Base-by-base conservation (phyloP, 2,329 filamentous ascomycete genomes). In the Arthrinium puccinioides region DNA sequence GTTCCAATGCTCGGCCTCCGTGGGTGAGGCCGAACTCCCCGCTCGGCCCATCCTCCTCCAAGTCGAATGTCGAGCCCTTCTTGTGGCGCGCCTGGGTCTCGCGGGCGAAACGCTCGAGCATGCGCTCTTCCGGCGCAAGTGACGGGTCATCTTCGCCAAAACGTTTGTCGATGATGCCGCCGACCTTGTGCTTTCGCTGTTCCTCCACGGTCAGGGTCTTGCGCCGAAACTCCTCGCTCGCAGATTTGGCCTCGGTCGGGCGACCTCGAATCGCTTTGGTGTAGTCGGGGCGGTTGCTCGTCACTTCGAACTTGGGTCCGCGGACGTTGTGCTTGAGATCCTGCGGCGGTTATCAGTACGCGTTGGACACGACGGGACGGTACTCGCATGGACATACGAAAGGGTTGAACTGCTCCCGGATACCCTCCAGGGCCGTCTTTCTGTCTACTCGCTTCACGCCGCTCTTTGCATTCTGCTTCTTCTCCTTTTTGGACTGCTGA, bases 341-440 rank as follows among this genome's bases (percentile, higher is more conserved):
- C 31, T 33, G 6, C n/a, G n/a, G n/a, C n/a, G n/a, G n/a, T n/a
- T 33, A 13, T 8, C 6, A 4, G 9, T 24, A 16, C 24, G 21
- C 21, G 31, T 10, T 10, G 21, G 18, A 11, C 7, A 1, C 4
- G 24, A 3, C 8, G 9, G 2, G 4, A 11, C 4, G 6, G 10
- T 24, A 21, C 20, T 10, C 11, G 18, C 14, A 9, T 9, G 9
- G n/a, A 33, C 31, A 21, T 33, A 33, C 92, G 62, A 98, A 98
- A 0, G 92, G 92, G 59, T 98, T 98, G 75, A 97, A 97, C 49
- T 89, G 84, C 54, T 97, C 89, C 55, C 92, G 84, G 57, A 98
- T 96, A 40, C 77, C 79, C 50, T 85, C 80, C 44, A 98, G 72
- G 13, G 88, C 86, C 39, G 79, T 82, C 54, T 83, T 77, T 55